Evolutionary conservation across 805 yeast genomes (phyloP).

Genomic region (Scheffersomyces ergatensis): DNA sequence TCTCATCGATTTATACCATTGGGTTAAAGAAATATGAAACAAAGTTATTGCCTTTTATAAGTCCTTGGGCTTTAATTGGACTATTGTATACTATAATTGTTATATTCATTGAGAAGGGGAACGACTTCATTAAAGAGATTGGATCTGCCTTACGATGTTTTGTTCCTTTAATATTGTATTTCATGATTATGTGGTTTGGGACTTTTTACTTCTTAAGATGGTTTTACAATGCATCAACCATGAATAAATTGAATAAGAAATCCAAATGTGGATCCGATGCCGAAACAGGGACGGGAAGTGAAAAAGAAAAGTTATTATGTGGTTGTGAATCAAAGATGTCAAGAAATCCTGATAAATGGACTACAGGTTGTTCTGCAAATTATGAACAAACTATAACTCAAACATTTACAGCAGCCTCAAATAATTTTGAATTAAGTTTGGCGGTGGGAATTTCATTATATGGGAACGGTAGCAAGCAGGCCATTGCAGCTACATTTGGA

Average conservation of each 20-base stretch:
- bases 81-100: conserved; percentile 51
- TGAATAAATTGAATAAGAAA: not conserved
- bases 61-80: conserved; percentile 52
- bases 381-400: conserved; percentile 47
- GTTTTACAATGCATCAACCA: not conserved
- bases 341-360: conserved; percentile 14
- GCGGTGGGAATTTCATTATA: conserved; percentile 53
- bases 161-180: conserved; percentile 49
- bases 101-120: conserved; percentile 50
- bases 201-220: conserved; percentile 4
- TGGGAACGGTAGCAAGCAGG: conserved; percentile 50
- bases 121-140: conserved; percentile 45
- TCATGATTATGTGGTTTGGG: conserved; percentile 46
- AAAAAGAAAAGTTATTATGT: conserved; percentile 22
- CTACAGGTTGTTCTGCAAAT: conserved; percentile 31
- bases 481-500: conserved; percentile 60
- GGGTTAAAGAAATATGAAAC: conserved; percentile 31
- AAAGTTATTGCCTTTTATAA: conserved; percentile 36
- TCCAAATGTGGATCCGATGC: not conserved
- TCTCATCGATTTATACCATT: conserved; percentile 18
- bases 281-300: not conserved
- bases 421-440: conserved; percentile 49
- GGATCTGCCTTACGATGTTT: conserved; percentile 49
- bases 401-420: conserved; percentile 56
- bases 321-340: conserved; percentile 36